Percentiles rank a stretch among this genome's conserved stretches.
Conservation (phyloP, 2,329 filamentous ascomycete genomes). For the Byssochlamys sp. region DNA sequence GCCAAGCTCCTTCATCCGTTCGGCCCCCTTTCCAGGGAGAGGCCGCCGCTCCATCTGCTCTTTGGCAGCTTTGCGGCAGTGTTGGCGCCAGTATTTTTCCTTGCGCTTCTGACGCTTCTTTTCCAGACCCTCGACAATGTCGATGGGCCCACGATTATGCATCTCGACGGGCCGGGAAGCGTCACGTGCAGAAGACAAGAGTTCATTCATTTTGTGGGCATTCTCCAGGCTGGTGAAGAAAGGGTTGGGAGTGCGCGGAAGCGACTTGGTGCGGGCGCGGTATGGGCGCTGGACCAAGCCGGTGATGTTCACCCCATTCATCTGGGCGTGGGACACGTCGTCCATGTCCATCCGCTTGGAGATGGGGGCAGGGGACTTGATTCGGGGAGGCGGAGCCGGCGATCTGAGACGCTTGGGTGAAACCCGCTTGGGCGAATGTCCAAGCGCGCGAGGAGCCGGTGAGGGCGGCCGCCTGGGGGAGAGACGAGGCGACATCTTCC, state of each 20-base stretch:
- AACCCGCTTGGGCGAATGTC: conserved; percentile 30
- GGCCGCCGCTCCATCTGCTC: conserved; percentile 54
- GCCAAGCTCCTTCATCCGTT: conserved; percentile 87
- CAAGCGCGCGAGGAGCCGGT: conserved; percentile 47
- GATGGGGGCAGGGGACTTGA: conserved; percentile 42
- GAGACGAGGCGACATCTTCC: conserved; percentile 44
- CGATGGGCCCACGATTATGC: conserved; percentile 83
- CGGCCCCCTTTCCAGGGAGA: conserved; percentile 74
- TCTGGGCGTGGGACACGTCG: conserved; percentile 36
- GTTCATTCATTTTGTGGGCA: conserved; percentile 15
- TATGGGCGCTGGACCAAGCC: conserved; percentile 54
- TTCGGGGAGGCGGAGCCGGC: conserved; percentile 52
- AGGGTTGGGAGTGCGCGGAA: conserved; percentile 67
- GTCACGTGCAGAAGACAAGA: conserved; percentile 28
- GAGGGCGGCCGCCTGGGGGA: conserved; percentile 57
- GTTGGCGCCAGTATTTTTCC: conserved; percentile 84
- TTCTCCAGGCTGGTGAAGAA: conserved; percentile 43
- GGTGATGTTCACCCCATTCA: conserved; percentile 43
- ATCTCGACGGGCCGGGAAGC: conserved; percentile 39
- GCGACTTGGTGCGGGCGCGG: conserved; percentile 70
- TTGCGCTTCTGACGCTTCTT: conserved; percentile 84
- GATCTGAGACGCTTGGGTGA: conserved; percentile 64
- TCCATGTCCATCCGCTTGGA: conserved; percentile 29
- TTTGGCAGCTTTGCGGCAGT: conserved; percentile 71
- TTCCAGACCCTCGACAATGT: conserved; percentile 93